phyloP scores from a whole-genome alignment of 78 protist species.

The Neovahlkampfia damariscottae region DNA sequence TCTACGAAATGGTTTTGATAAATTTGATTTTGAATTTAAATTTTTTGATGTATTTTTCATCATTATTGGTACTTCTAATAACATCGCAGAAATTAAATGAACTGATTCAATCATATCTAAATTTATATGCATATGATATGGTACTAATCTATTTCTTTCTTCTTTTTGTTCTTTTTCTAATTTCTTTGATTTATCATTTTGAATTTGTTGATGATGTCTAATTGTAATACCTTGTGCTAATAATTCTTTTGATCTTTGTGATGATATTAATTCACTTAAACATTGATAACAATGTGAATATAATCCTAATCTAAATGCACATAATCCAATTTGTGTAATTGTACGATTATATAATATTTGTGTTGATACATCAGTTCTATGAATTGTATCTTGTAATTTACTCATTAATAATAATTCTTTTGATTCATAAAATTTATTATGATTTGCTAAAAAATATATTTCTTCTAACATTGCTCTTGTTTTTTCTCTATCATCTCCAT shows the following conservation, averaged over 20 bases:
- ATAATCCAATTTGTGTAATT: slow-evolving; percentile 85
- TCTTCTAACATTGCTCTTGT: slow-evolving; percentile 58
- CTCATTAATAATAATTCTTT: slow-evolving; percentile 82
- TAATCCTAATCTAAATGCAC: slow-evolving; percentile 81
- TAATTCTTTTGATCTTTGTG: background rate
- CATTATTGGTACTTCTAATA: slow-evolving; percentile 67
- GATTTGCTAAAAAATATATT: slow-evolving; percentile 59
- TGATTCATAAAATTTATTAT: slow-evolving; percentile 46
- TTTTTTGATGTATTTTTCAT: background rate
- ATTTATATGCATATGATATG: slow-evolving; percentile 93
- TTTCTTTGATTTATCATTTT: background rate
- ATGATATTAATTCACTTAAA: background rate
- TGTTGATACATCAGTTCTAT: slow-evolving; percentile 31
- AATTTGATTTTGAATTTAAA: background rate
- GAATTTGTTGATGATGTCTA: background rate
- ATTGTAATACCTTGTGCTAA: background rate
- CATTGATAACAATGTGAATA: slow-evolving; percentile 22
- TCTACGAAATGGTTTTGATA: background rate
- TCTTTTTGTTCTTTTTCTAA: slow-evolving; percentile 13
- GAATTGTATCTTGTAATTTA: slow-evolving; percentile 18
- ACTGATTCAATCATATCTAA: slow-evolving; percentile 80
- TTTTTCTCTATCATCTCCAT: slow-evolving; percentile 52
- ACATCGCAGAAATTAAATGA: slow-evolving; percentile 71
- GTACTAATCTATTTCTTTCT: slow-evolving; percentile 61
- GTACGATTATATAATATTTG: slow-evolving; percentile 74